These are phyloP conservation scores for Ciborinia camelliae DNA, from an alignment of 2,329 filamentous ascomycete genomes.

Conservation along the genomic window DNA sequence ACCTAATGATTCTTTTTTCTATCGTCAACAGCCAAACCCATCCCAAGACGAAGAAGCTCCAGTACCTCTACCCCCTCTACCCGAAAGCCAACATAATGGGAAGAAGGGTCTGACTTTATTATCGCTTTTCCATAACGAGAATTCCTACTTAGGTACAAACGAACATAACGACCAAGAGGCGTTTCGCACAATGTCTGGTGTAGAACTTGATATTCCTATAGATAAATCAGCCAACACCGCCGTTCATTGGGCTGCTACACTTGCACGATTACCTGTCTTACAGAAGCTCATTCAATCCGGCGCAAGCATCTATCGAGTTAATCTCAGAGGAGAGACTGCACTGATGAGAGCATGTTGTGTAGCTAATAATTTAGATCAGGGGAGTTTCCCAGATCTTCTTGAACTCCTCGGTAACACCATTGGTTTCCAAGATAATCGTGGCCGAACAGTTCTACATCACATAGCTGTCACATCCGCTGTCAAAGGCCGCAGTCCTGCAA, in stretches of 20 bases:
- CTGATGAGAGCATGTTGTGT: conserved; percentile 90
- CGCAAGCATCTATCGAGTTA: conserved; percentile 83
- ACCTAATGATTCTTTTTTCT: conserved; percentile 74
- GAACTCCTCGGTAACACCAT: conserved; percentile 88
- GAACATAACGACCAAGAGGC: conserved; percentile 74
- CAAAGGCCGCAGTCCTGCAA: conserved; percentile 85
- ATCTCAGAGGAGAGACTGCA: conserved; percentile 85
- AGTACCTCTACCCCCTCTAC: conserved; percentile 62
- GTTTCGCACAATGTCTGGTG: conserved; percentile 68
- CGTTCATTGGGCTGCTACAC: conserved; percentile 91
- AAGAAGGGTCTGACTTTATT: conserved; percentile 74
- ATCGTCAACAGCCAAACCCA: conserved; percentile 43
- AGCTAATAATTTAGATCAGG: conserved; percentile 89
- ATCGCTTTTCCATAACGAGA: conserved; percentile 71
- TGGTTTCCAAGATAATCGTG: conserved; percentile 83
- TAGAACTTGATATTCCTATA: conserved; percentile 88
- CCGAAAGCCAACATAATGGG: conserved; percentile 57
- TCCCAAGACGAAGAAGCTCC: conserved; percentile 51
- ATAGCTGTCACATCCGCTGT: conserved; percentile 95
- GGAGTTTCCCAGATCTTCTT: conserved; percentile 84
- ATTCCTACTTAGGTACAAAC: conserved; percentile 49
- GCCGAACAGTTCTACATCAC: conserved; percentile 89
- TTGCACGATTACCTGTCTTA: conserved; percentile 80
- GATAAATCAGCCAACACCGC: conserved; percentile 87
- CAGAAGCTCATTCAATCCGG: conserved; percentile 78